Evolutionary conservation across 2,329 filamentous ascomycete species (phyloP).

Genomic region (Aspergillus sp.): DNA sequence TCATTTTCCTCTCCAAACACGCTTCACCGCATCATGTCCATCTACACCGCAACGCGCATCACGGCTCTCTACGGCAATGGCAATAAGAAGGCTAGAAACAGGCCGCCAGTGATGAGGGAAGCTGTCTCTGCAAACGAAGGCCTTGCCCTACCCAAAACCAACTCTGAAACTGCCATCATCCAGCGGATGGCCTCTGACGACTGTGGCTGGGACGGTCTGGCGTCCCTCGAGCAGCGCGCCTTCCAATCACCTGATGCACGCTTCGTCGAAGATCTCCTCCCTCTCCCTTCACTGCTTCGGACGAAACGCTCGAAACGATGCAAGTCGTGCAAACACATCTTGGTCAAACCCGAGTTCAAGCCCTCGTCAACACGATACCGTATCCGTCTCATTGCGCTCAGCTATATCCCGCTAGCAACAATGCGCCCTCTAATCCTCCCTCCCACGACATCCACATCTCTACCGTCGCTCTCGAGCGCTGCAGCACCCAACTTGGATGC

Average conservation of each 20-base stretch:
- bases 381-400: conserved; percentile 85
- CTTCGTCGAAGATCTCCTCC: conserved; percentile 76
- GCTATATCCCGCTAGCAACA: conserved; percentile 82
- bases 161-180: conserved; percentile 64
- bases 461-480: conserved; percentile 22
- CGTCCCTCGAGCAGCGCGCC: conserved; percentile 57
- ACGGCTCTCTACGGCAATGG: conserved; percentile 56
- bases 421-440: conserved; percentile 57
- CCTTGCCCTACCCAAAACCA: conserved; percentile 64
- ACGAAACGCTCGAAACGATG: conserved; percentile 96
- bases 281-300: conserved; percentile 79
- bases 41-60: conserved; percentile 70
- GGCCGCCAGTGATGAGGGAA: conserved; percentile 78
- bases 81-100: conserved; percentile 68
- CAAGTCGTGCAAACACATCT: conserved; percentile 88
- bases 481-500: conserved; percentile 48
- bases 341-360: conserved; percentile 92
- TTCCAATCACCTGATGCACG: conserved; percentile 57
- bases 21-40: conserved; percentile 84
- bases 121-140: conserved; percentile 73
- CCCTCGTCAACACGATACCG: conserved; percentile 87
- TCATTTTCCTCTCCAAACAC: conserved; percentile 76
- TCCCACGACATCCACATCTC: conserved; percentile 31
- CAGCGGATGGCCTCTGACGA: conserved; percentile 58
- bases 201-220: conserved; percentile 67